phyloP scores from a whole-genome alignment of 2,329 filamentous ascomycete genomes.

The Penicillium corylophilum region DNA sequence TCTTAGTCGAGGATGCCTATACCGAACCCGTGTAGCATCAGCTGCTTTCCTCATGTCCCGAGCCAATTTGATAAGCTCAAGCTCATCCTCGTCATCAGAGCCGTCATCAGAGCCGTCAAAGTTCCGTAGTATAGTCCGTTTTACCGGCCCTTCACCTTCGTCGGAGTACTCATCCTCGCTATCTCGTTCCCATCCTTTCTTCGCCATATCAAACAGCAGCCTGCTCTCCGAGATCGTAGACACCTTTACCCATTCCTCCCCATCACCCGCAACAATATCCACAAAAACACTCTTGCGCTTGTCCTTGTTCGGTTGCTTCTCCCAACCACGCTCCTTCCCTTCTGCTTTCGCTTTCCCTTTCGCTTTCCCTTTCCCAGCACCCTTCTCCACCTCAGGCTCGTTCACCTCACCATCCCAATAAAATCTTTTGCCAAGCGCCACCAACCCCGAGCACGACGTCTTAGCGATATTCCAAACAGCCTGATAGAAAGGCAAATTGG shows the following conservation, averaged over 20 bases:
- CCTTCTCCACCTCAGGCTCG: neutral
- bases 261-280: constrained; percentile 64
- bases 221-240: constrained; percentile 64
- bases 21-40: constrained; percentile 56
- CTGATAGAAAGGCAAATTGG: constrained; percentile 65
- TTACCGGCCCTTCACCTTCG: constrained; percentile 17
- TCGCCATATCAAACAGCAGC: constrained; percentile 66
- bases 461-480: constrained; percentile 64
- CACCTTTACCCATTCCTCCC: constrained; percentile 67
- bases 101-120: constrained; percentile 33
- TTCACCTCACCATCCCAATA: constrained; percentile 42
- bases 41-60: constrained; percentile 60
- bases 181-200: constrained; percentile 61
- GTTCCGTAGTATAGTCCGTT: constrained; percentile 28
- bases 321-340: constrained; percentile 11
- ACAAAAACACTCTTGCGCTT: constrained; percentile 57
- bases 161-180: constrained; percentile 46
- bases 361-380: constrained; percentile 2
- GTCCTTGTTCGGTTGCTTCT: constrained; percentile 33
- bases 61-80: constrained; percentile 62
- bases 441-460: constrained; percentile 52
- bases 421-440: constrained; percentile 58
- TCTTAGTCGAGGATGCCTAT: constrained; percentile 58
- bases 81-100: constrained; percentile 54
- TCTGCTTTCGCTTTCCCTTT: constrained; percentile 4